Evolutionary conservation across 2,329 filamentous ascomycete species (phyloP).

Genomic region (Calonectria pseudoreteaudii): DNA sequence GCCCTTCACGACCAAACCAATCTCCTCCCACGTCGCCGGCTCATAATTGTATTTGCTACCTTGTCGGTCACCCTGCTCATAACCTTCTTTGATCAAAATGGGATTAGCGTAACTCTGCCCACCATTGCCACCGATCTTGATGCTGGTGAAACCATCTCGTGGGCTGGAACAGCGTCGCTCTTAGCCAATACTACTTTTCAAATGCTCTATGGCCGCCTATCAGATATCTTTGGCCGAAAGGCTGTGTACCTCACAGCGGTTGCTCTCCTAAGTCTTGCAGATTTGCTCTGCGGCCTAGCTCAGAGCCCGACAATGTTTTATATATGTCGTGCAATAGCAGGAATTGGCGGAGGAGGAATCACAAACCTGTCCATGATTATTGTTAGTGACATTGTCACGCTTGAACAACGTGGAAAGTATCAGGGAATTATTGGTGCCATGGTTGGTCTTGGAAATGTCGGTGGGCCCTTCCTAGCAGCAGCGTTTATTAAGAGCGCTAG

Average conservation of each 20-base stretch:
- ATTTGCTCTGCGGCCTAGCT: constrained; percentile 69
- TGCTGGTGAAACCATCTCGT: constrained; percentile 62
- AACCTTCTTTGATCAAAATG: constrained; percentile 68
- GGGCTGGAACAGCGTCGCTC: constrained; percentile 64
- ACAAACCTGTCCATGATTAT: constrained; percentile 71
- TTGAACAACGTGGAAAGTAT: constrained; percentile 69
- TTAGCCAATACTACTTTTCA: constrained; percentile 73
- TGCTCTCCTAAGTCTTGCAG: constrained; percentile 64
- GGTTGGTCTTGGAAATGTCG: constrained; percentile 55
- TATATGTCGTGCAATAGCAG: constrained; percentile 69
- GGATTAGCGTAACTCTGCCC: constrained; percentile 62
- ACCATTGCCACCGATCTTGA: constrained; percentile 62
- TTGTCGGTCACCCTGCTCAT: constrained; percentile 67
- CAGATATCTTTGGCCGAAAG: constrained; percentile 72
- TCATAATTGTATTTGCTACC: constrained; percentile 62
- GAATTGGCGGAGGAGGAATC: constrained; percentile 72
- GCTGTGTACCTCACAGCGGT: constrained; percentile 66
- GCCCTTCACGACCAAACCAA: constrained; percentile 67
- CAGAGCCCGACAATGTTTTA: constrained; percentile 69
- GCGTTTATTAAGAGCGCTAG: constrained; percentile 50
- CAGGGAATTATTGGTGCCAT: constrained; percentile 56
- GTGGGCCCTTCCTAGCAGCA: constrained; percentile 57
- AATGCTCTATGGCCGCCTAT: constrained; percentile 72
- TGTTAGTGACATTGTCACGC: constrained; percentile 68
- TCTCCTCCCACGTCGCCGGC: constrained; percentile 62